Evolutionary conservation across 2,329 filamentous ascomycete species (phyloP).

Genomic region (Ceratocystis ficicola): DNA sequence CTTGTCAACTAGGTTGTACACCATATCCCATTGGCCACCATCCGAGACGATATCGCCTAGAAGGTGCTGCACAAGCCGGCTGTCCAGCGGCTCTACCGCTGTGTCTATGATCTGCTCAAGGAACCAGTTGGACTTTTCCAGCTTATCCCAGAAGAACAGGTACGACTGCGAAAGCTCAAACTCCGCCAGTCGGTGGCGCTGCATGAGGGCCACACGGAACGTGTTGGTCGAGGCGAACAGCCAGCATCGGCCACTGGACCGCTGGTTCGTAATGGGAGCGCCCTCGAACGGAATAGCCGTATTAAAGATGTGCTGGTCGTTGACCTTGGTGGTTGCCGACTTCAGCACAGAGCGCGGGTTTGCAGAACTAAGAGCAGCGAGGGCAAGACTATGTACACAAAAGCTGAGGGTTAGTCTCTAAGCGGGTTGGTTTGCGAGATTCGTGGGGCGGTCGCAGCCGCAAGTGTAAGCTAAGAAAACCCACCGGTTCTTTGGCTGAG

Average conservation of each 20-base stretch:
- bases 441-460: neutral
- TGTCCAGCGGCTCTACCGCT: conserved; percentile 54
- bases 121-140: conserved; percentile 85
- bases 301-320: conserved; percentile 72
- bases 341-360: conserved; percentile 55
- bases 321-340: conserved; percentile 48
- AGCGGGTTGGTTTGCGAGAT: too few relatives aligned
- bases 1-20: conserved; percentile 71
- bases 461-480: conserved; percentile 6
- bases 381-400: conserved; percentile 47
- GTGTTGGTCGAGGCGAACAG: conserved; percentile 86
- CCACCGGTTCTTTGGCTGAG: conserved; percentile 54
- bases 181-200: conserved; percentile 60
- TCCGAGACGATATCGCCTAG: conserved; percentile 59
- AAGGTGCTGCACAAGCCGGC: conserved; percentile 58
- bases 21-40: conserved; percentile 89
- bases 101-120: conserved; percentile 74
- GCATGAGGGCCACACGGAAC: conserved; percentile 79
- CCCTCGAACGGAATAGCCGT: conserved; percentile 72
- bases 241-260: conserved; percentile 75
- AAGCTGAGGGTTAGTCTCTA: too few relatives aligned
- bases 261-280: conserved; percentile 72
- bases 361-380: conserved; percentile 58
- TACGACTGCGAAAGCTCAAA: conserved; percentile 85
- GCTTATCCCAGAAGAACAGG: conserved; percentile 87